Evolutionary conservation across 805 yeast species (phyloP).

Genomic region (Saturnispora serradocipensis): DNA sequence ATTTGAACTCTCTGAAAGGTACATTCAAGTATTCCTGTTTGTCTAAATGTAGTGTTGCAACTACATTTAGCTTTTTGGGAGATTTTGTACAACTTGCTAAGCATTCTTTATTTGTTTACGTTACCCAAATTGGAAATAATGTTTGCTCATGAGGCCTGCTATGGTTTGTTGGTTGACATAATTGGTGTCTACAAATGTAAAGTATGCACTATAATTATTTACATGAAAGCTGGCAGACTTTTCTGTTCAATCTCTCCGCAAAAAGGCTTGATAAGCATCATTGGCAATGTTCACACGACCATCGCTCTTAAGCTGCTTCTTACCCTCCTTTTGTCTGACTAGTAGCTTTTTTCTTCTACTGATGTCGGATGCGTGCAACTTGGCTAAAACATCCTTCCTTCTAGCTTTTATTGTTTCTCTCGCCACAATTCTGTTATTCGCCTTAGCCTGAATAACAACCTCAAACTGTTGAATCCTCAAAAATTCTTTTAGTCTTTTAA

Average conservation of each 20-base stretch:
- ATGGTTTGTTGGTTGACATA: neutral
- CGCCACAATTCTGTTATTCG: conserved; percentile 72
- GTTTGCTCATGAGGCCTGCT: neutral
- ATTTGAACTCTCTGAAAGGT: too few relatives aligned
- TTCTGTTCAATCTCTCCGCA: conserved; percentile 30
- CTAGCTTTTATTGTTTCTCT: conserved; percentile 90
- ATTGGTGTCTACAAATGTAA: neutral
- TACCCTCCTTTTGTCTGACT: conserved; percentile 88
- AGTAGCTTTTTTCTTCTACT: conserved; percentile 82
- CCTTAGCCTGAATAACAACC: conserved; percentile 85
- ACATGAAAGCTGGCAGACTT: neutral
- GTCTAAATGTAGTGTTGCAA: too few relatives aligned
- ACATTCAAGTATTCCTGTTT: too few relatives aligned
- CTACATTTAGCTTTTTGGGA: too few relatives aligned
- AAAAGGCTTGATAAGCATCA: conserved; percentile 84
- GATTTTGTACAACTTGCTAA: neutral
- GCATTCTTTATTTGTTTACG: neutral
- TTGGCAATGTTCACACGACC: conserved; percentile 74
- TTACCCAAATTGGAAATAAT: neutral
- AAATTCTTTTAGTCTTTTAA: conserved; percentile 68
- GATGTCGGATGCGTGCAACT: conserved; percentile 87
- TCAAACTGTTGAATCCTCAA: conserved; percentile 80
- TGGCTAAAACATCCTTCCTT: conserved; percentile 90
- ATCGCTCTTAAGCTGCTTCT: conserved; percentile 67
- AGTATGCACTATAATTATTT: neutral